Base-by-base conservation (phyloP, 2,329 filamentous ascomycete genomes). In the Pseudogymnoascus pannorum region DNA sequence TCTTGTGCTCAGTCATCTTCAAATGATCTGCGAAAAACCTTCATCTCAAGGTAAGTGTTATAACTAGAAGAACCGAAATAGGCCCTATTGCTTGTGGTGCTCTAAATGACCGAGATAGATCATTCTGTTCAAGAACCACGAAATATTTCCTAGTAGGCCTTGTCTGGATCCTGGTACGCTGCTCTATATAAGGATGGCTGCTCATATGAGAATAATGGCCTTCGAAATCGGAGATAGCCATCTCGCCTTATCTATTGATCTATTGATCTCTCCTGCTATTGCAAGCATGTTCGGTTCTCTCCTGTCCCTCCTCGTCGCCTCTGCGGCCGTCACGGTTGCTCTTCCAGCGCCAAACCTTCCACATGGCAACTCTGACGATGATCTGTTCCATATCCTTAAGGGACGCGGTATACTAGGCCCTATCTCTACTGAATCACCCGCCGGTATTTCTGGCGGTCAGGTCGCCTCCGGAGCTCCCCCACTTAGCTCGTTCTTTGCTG, bases 401-500 rank as follows among this genome's bases (percentile, higher is more conserved):
- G 57, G 44, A n/a, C 60, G 66, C 29, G 64, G 60, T 9, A 16
- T 60, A 38, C 66, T 68, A 16, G 59, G 57, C 14, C 67, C 67
- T 9, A 68, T 68, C 29, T 59, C 65, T 18, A 68, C 67, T 26
- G 62, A 33, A 38, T 67, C 63, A 12, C 60, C 66, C 4, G 38
- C 54, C 4, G 66, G 58, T 9, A 61, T 68, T 22, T 62, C 64
- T 58, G 67, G 67, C 8, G 67, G 67, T 3, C 40, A 62, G 26
- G 59, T 64, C 12, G 58, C 60, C 16, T 63, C 40, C 20, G 66
- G 24, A 9, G 54, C 65, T 7, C 61, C 63, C 11, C 67, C 67
- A 2, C 36, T 68, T 26, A 58, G 59, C 29, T 67, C 66, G 1
- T 68, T 68, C 62, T 68, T 68, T 24, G 65, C 64, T 31, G 67